Conservation (phyloP, 1,139 yeast genomes). For the Saccharomyces hybrid region DNA sequence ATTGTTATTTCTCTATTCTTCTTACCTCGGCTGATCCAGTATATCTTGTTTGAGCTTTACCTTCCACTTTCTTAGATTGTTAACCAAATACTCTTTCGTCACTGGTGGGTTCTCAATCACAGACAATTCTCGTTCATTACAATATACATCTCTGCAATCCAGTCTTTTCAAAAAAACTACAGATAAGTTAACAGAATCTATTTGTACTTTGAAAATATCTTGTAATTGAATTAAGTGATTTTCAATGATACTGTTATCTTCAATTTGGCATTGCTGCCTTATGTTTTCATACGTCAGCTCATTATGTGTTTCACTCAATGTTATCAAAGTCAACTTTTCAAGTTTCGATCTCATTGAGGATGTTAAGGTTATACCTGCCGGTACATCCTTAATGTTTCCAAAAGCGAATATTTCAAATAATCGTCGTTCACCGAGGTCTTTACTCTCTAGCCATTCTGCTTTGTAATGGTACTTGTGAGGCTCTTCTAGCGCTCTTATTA, state of each 20-base stretch:
- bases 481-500: slow-evolving; percentile 12
- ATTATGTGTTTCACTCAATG: slow-evolving; percentile 13
- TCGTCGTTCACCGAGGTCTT: slow-evolving; percentile 5
- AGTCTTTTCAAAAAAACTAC: slow-evolving; percentile 11
- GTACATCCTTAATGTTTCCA: slow-evolving; percentile 21
- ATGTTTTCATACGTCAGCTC: slow-evolving; percentile 13
- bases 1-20: no score
- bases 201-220: slow-evolving; percentile 13
- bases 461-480: slow-evolving; percentile 19
- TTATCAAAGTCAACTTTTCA: slow-evolving; percentile 18
- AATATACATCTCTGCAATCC: slow-evolving; percentile 26
- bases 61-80: slow-evolving; percentile 13
- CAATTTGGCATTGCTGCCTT: slow-evolving; percentile 10
- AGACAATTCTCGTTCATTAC: slow-evolving; percentile 16
- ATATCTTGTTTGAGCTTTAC: not conserved
- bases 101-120: slow-evolving; percentile 4
- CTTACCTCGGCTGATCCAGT: not conserved
- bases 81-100: slow-evolving; percentile 7
- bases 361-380: not conserved
- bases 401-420: slow-evolving; percentile 24
- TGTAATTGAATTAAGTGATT: slow-evolving; percentile 16
- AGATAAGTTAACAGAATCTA: slow-evolving; percentile 18
- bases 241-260: slow-evolving; percentile 14
- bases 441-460: slow-evolving; percentile 18
- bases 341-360: slow-evolving; percentile 11